Percentiles rank a stretch among this genome's conserved stretches.
phyloP scores from a whole-genome alignment of 257 asterid genomes.

The Solanum dulcamara region DNA sequence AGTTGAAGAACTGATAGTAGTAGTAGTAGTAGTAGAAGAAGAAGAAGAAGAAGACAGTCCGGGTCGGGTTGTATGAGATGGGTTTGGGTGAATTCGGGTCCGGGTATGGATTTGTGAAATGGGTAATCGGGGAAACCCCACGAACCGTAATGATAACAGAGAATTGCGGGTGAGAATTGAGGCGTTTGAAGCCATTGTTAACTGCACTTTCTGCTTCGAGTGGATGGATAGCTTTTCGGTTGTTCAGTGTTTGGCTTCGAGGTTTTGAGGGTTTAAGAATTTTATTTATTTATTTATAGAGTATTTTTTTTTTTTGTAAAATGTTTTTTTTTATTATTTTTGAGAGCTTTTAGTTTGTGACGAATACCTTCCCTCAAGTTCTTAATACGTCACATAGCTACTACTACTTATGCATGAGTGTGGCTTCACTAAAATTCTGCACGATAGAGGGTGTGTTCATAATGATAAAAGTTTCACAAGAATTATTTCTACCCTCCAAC shows the following conservation, averaged over 20 bases:
- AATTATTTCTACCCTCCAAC: too few relatives aligned
- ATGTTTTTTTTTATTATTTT: neutral
- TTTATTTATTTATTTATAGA: neutral
- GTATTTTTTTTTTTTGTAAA: neutral
- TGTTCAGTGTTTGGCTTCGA: neutral
- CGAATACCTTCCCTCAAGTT: neutral
- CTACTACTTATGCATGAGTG: too few relatives aligned
- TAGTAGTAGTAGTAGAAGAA: too few relatives aligned
- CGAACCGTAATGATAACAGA: conserved; percentile 6
- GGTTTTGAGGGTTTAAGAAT: neutral
- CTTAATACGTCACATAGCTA: neutral
- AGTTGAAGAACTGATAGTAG: neutral
- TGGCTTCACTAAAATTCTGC: too few relatives aligned
- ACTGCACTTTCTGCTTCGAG: neutral
- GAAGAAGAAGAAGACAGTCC: neutral
- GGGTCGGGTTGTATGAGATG: conserved; percentile 4
- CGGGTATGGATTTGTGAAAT: neutral
- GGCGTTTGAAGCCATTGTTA: conserved; percentile 24
- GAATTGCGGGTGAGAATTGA: conserved; percentile 16
- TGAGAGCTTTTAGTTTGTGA: neutral
- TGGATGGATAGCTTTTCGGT: neutral
- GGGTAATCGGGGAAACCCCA: conserved; percentile 8
- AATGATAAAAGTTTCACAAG: too few relatives aligned
- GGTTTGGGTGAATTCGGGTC: neutral
- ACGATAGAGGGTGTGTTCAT: too few relatives aligned